Evolutionary conservation across 306 rosid species (phyloP).

Genomic region (Medicago lupulina): DNA sequence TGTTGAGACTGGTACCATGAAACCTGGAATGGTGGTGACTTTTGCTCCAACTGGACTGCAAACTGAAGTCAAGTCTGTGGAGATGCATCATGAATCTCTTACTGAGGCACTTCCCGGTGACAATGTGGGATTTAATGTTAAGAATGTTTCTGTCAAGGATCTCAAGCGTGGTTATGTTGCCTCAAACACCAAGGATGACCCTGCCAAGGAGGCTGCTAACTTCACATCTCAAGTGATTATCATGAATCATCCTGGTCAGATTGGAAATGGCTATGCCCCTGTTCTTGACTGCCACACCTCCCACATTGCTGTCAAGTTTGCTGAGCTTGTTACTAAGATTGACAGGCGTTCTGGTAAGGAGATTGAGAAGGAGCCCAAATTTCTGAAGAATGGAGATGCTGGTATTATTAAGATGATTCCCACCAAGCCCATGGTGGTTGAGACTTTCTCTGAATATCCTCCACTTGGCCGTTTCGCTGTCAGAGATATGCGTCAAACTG

Average conservation of each 20-base stretch:
- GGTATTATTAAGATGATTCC: conserved; percentile 8
- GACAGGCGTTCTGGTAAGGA: background rate
- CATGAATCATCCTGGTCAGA: conserved; percentile 1
- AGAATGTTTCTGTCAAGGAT: conserved; percentile 6
- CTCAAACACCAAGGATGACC: conserved; percentile 5
- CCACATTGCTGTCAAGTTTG: conserved; percentile 4
- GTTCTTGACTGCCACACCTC: background rate
- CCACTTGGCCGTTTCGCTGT: background rate
- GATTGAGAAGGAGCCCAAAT: background rate
- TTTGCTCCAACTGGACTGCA: background rate
- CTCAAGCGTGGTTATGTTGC: conserved; percentile 10
- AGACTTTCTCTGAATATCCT: conserved; percentile 5
- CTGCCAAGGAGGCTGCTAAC: background rate
- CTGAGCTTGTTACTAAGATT: background rate
- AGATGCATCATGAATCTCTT: conserved; percentile 2
- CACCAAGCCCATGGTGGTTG: conserved; percentile 15
- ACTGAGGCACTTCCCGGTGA: background rate
- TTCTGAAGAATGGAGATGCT: conserved; percentile 1
- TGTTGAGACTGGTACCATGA: background rate
- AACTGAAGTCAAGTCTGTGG: background rate
- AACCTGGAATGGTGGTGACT: background rate
- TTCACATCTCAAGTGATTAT: background rate
- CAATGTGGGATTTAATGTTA: conserved; percentile 6
- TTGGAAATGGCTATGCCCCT: background rate
- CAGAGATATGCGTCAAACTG: conserved; percentile 1